phyloP scores from a whole-genome alignment of 2,329 filamentous ascomycete genomes.

The Claviceps citrina region DNA sequence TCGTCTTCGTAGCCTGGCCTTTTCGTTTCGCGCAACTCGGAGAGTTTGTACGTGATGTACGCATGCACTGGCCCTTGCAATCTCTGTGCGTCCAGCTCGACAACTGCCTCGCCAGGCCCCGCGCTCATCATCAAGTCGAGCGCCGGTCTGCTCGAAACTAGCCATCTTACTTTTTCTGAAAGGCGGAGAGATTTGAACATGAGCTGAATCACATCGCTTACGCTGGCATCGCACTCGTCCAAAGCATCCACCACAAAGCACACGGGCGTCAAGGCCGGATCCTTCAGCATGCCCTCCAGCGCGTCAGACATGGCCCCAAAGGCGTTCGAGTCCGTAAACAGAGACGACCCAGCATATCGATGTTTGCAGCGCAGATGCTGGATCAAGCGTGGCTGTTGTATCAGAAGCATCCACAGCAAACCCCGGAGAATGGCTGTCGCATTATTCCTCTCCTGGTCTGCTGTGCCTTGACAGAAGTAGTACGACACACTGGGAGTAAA shows the following conservation, averaged over 20 bases:
- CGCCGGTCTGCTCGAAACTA: constrained; percentile 24
- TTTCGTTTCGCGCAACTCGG: constrained; percentile 1
- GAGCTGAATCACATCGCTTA: constrained; percentile 20
- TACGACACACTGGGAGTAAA: constrained; percentile 10
- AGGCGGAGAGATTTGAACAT: constrained; percentile 16
- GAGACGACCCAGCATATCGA: constrained; percentile 14
- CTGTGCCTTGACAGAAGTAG: constrained; percentile 27
- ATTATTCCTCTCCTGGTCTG: constrained; percentile 17
- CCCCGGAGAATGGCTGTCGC: constrained; percentile 22
- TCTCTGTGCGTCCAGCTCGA: constrained; percentile 23
- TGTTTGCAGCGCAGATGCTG: constrained; percentile 22
- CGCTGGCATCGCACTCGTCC: constrained; percentile 26
- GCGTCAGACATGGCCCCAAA: constrained; percentile 20
- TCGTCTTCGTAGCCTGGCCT: constrained; percentile 3
- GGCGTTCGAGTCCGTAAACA: constrained; percentile 25
- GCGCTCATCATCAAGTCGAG: constrained; percentile 15
- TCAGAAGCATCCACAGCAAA: constrained; percentile 23
- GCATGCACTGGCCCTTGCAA: constrained; percentile 20
- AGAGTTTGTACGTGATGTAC: constrained; percentile 23
- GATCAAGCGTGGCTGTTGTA: constrained; percentile 16
- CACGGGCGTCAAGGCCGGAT: constrained; percentile 16
- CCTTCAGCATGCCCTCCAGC: constrained; percentile 24
- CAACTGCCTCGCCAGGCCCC: constrained; percentile 17
- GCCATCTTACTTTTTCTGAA: constrained; percentile 20
- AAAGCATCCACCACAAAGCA: constrained; percentile 33